These are phyloP conservation scores for Ogataea paraovalis DNA, from an alignment of 805 yeast species.

Conservation along the genomic window DNA sequence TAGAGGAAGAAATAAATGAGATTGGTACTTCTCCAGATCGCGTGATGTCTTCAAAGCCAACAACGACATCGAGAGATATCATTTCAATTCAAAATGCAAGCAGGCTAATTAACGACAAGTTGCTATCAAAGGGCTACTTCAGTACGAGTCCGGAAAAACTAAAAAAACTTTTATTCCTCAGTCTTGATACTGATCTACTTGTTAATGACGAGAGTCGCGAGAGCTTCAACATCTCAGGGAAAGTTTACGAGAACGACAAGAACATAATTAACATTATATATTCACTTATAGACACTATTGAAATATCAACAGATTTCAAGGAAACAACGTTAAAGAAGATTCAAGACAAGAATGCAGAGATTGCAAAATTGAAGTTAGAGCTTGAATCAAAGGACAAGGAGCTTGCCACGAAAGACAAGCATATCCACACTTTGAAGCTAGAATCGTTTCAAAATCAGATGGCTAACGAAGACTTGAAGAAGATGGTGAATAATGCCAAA, in stretches of 20 bases:
- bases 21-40: neutral
- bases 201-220: conserved; percentile 4
- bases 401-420: conserved; percentile 15
- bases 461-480: conserved; percentile 10
- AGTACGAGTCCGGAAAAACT: conserved; percentile 16
- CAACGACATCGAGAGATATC: conserved; percentile 7
- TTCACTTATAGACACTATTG: conserved; percentile 22
- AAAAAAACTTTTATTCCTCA: conserved; percentile 17
- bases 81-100: conserved; percentile 24
- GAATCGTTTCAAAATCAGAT: conserved; percentile 16
- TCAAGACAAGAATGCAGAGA: conserved; percentile 14
- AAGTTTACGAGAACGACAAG: conserved; percentile 30
- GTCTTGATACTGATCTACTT: conserved; percentile 14
- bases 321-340: conserved; percentile 13
- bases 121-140: conserved; percentile 24
- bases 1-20: too few relatives aligned
- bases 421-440: conserved; percentile 15
- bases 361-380: conserved; percentile 9
- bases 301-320: conserved; percentile 18
- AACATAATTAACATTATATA: conserved; percentile 26
- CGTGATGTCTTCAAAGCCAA: neutral
- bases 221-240: conserved; percentile 13
- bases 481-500: conserved; percentile 10
- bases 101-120: conserved; percentile 22
- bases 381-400: conserved; percentile 3